Conservation (phyloP, 1,284 basidiomycete genomes). For the Waitea zeae region DNA sequence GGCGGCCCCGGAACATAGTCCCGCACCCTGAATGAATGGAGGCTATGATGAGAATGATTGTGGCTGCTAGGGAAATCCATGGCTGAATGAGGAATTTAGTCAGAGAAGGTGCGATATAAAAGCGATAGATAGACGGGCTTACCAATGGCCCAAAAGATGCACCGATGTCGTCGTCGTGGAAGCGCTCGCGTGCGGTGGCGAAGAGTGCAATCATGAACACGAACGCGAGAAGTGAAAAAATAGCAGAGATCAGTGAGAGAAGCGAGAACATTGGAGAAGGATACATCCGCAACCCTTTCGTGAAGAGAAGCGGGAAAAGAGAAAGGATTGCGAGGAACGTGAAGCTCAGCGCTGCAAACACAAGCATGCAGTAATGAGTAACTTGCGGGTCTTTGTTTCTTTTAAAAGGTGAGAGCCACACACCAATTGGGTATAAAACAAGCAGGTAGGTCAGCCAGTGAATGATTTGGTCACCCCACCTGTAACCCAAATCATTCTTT, state of each 20-base stretch:
- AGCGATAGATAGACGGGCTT: constrained; percentile 4
- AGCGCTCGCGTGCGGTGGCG: constrained; percentile 9
- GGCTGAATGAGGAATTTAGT: constrained; percentile 7
- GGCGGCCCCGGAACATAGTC: constrained; percentile 12
- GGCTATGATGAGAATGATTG: constrained; percentile 9
- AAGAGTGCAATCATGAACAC: constrained; percentile 12
- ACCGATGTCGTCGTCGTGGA: constrained; percentile 9
- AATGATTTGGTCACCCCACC: no score
- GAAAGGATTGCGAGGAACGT: constrained; percentile 9
- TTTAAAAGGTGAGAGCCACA: constrained; percentile 4
- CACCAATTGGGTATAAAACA: constrained; percentile 14
- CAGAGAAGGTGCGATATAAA: background rate
- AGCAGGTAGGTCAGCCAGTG: constrained; percentile 11
- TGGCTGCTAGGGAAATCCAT: constrained; percentile 15
- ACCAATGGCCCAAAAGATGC: constrained; percentile 14
- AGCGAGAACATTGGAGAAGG: constrained; percentile 12
- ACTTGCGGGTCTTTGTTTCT: background rate
- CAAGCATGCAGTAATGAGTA: no score
- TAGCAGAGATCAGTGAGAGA: constrained; percentile 10
- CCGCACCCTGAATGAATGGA: constrained; percentile 14
- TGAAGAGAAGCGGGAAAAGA: constrained; percentile 12
- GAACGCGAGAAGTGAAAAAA: constrained; percentile 11
- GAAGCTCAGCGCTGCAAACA: constrained; percentile 11
- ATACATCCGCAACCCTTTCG: constrained; percentile 8
- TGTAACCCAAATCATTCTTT: no score